Evolutionary conservation across 352 stramenopile species (phyloP).

Genomic region (Paralagenidium karlingii): DNA sequence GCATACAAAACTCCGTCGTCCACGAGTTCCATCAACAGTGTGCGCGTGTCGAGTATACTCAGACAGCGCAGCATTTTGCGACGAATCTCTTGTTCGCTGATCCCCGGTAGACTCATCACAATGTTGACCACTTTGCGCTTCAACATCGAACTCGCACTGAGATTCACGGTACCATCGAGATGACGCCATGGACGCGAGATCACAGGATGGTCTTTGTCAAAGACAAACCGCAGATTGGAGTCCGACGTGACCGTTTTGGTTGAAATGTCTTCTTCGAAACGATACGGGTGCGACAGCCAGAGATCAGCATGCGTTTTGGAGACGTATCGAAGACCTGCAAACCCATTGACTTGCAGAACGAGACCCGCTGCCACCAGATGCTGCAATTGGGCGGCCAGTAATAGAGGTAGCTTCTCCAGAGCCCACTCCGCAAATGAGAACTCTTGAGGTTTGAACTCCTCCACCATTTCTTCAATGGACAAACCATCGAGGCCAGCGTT

Average conservation of each 20-base stretch:
- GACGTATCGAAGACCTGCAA: slow-evolving; percentile 37
- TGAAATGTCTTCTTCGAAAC: slow-evolving; percentile 15
- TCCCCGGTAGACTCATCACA: slow-evolving; percentile 56
- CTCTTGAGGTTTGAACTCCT: background rate
- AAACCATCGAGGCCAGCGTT: background rate
- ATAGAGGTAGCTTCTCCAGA: background rate
- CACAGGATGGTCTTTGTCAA: slow-evolving; percentile 42
- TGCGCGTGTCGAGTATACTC: slow-evolving; percentile 54
- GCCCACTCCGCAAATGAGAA: background rate
- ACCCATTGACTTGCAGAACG: slow-evolving; percentile 55
- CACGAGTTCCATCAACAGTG: slow-evolving; percentile 52
- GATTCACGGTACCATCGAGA: slow-evolving; percentile 55
- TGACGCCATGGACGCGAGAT: slow-evolving; percentile 60
- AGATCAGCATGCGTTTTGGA: slow-evolving; percentile 22
- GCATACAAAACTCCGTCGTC: slow-evolving; percentile 46
- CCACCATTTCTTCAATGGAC: background rate
- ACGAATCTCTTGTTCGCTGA: slow-evolving; percentile 40
- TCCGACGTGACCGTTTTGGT: slow-evolving; percentile 7
- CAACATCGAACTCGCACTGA: slow-evolving; percentile 28
- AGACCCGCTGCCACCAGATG: slow-evolving; percentile 16
- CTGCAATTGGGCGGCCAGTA: slow-evolving; percentile 23
- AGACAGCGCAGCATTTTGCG: slow-evolving; percentile 61
- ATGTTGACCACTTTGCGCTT: slow-evolving; percentile 78
- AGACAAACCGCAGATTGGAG: slow-evolving; percentile 56
- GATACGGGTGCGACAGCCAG: slow-evolving; percentile 53